Conservation (phyloP, 2,329 filamentous ascomycete genomes). For the Chaetomiaceae sp. region DNA sequence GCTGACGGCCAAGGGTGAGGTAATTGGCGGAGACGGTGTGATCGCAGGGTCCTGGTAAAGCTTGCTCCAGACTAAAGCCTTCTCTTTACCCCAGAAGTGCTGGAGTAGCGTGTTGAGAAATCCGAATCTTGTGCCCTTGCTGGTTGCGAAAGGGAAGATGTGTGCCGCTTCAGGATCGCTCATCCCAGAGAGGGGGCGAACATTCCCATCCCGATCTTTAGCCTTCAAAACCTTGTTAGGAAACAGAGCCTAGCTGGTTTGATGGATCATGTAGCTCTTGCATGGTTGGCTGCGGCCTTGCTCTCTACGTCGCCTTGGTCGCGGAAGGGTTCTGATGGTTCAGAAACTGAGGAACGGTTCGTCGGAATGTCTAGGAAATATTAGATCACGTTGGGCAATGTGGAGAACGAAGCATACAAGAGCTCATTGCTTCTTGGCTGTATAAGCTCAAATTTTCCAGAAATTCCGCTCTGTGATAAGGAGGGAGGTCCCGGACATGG, state of each 20-base stretch:
- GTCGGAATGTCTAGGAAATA: no score
- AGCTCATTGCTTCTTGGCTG: no score
- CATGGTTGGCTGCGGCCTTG: not conserved
- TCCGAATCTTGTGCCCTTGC: not conserved
- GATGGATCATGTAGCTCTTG: not conserved
- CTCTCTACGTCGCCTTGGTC: no score
- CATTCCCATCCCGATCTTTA: conserved; percentile 3
- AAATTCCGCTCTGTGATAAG: no score
- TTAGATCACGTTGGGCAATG: no score
- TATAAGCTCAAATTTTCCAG: no score
- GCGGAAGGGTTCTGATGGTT: no score
- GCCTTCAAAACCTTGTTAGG: not conserved
- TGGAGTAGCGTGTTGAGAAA: not conserved
- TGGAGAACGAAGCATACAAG: no score
- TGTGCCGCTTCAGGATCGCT: conserved; percentile 9
- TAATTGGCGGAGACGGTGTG: conserved; percentile 1
- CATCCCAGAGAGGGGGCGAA: conserved; percentile 14
- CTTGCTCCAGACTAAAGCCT: not conserved
- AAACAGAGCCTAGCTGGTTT: not conserved
- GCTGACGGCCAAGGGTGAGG: conserved; percentile 8
- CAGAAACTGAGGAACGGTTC: no score
- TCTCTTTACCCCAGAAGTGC: not conserved
- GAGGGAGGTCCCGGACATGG: no score
- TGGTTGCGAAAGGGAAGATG: conserved; percentile 14
- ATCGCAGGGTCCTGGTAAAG: not conserved